These are phyloP conservation scores for Discostella stelligeroides DNA, from an alignment of 108 stramenopile species.

Conservation along the genomic window DNA sequence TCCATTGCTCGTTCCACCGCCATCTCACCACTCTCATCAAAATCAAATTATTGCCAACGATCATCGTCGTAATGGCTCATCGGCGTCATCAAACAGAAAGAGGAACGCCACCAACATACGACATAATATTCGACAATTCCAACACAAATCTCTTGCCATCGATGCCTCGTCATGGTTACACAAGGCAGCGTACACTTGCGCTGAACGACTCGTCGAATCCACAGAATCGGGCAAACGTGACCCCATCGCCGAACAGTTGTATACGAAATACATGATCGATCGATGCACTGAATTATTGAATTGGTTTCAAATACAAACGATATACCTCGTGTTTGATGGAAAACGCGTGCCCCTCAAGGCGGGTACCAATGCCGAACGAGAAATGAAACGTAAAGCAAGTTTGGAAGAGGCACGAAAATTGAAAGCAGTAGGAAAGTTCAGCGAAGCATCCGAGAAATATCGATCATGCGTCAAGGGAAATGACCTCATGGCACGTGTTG, in stretches of 20 bases:
- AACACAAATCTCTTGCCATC: constrained; percentile 63
- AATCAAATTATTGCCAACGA: constrained; percentile 6
- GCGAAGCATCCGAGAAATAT: constrained; percentile 76
- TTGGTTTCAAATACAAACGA: constrained; percentile 41
- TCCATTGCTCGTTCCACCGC: constrained; percentile 48
- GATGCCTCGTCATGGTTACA: constrained; percentile 89
- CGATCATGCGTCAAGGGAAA: constrained; percentile 70
- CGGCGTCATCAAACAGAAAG: neutral
- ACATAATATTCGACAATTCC: constrained; percentile 69
- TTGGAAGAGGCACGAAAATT: constrained; percentile 67
- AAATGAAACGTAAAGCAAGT: constrained; percentile 55
- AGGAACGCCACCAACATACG: constrained; percentile 37
- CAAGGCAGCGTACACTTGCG: constrained; percentile 82
- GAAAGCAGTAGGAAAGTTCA: constrained; percentile 31
- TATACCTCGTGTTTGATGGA: constrained; percentile 88
- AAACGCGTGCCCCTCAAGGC: constrained; percentile 81
- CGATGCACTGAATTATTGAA: constrained; percentile 71
- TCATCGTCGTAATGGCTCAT: neutral
- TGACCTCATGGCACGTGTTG: constrained; percentile 60
- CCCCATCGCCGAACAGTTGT: constrained; percentile 50
- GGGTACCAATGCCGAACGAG: constrained; percentile 71
- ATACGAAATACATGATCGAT: constrained; percentile 60
- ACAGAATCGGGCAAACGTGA: constrained; percentile 53
- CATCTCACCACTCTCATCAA: constrained; percentile 22
- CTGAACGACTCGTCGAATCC: constrained; percentile 73